A percentile compares a stretch with the other conserved stretches of the same genome.
These are phyloP conservation scores for Ananas comosus DNA, from an alignment of 176 grass and related monocot species.

Conservation along the genomic window DNA sequence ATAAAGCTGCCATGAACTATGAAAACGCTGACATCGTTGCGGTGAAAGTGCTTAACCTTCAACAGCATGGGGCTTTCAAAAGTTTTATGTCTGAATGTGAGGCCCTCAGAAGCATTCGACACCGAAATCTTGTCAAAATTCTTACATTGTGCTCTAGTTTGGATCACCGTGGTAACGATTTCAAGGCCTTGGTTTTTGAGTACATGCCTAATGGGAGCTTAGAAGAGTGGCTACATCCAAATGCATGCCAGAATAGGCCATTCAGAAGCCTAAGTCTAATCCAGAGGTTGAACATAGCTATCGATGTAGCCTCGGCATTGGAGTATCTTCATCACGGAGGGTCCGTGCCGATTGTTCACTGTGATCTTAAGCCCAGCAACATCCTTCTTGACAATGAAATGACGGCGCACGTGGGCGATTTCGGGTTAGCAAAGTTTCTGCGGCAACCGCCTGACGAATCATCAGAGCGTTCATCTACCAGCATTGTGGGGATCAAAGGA, in stretches of 20 bases:
- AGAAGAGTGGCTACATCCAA: constrained; percentile 9
- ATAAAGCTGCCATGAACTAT: no score
- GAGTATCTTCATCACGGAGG: constrained; percentile 49
- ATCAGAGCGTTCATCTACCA: constrained; percentile 9
- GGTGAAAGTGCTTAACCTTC: neutral
- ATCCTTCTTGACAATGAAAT: constrained; percentile 43
- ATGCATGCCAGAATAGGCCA: neutral
- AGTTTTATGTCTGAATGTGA: neutral
- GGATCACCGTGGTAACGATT: constrained; percentile 9
- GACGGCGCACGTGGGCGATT: constrained; percentile 52
- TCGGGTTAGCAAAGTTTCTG: constrained; percentile 36
- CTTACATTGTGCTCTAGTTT: neutral
- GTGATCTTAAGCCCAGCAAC: constrained; percentile 14
- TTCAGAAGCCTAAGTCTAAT: constrained; percentile 14
- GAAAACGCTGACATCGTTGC: neutral
- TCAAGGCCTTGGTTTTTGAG: constrained; percentile 29
- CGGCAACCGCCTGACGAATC: neutral
- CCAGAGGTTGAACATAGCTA: constrained; percentile 29
- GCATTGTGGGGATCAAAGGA: constrained; percentile 22
- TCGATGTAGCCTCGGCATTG: constrained; percentile 38
- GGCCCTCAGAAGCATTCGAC: neutral
- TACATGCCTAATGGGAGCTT: constrained; percentile 25
- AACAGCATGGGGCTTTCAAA: neutral
- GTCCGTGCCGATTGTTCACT: constrained; percentile 35
- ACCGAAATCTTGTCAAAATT: neutral